Base-by-base conservation (phyloP, 73 alveolate species). In the Breviolum minutum region DNA sequence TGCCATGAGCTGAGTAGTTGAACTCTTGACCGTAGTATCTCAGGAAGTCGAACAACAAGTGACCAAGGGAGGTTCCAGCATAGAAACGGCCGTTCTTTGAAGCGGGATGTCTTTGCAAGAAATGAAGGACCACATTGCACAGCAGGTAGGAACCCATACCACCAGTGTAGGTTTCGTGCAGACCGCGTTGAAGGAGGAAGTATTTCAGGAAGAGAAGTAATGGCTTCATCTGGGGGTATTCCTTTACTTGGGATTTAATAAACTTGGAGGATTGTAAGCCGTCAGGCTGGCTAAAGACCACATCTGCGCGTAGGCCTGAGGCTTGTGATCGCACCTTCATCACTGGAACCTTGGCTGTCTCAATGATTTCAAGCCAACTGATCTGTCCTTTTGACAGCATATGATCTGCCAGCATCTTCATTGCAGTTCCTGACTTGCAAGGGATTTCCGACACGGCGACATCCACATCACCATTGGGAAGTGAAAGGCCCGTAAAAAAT, bases 111-210 rank as follows among this genome's bases (percentile, higher is more conserved):
- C 98, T 60, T 62, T 93, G 98, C 89, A 93, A 68, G 71, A 93
- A 93, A 60, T 93, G 98, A 24, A 93, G 98, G 24, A 93, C 98
- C 60, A 93, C 98, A 66, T 93, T 93, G 98, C 98, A 93, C 17
- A 93, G 92, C 54, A 93, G 70, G 82, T 93, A 93, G 29, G 98
- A 93, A 66, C 98, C 98, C 98, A 93, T 77, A 69, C 98, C 98
- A 32, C 98, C 99, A 20, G 99, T 94, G 64, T 94, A 94, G 20
- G 99, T 94, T 87, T 94, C 99, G n/a, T 94, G 99, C 73, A 94
- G 66, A 13, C 99, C 99, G 14, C 99, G 94, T 61, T 94, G 99
- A 2, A 94, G 85, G 48, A 94, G 99, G 94, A 94, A 94, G 68
- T 94, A 94, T 66, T 94, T 94, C 94, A 94, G 54, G 94, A 94